phyloP scores from a whole-genome alignment of 768 basidiomycete genomes.

The Lepiota brunneoincarnata region DNA sequence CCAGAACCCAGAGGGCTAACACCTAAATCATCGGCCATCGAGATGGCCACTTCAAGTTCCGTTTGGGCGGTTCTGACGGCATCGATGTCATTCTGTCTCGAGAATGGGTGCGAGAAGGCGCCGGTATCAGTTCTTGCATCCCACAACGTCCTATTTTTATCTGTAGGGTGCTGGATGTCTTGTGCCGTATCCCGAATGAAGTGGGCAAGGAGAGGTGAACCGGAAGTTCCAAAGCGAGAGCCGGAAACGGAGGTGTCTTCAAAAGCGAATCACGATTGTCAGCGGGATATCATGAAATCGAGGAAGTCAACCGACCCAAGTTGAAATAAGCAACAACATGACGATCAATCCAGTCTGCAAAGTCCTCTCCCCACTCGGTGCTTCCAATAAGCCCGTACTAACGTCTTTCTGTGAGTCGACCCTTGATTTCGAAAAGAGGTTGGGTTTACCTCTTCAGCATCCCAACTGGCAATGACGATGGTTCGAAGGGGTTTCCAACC shows the following conservation, averaged over 20 bases:
- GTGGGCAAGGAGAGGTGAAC: conserved; percentile 82
- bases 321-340: conserved; percentile 88
- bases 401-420: not conserved
- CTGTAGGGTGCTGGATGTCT: conserved; percentile 72
- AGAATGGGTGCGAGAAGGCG: conserved; percentile 27
- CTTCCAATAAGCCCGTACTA: conserved; percentile 72
- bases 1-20: conserved; percentile 70
- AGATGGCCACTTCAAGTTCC: conserved; percentile 23
- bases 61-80: conserved; percentile 35
- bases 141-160: conserved; percentile 67
- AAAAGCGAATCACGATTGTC: not conserved
- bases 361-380: conserved; percentile 94
- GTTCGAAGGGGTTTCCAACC: conserved; percentile 80
- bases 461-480: conserved; percentile 71
- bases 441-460: conserved; percentile 63
- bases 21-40: conserved; percentile 29
- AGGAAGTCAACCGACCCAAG: conserved; percentile 41
- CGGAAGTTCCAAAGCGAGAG: conserved; percentile 51
- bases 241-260: conserved; percentile 51
- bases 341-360: conserved; percentile 72
- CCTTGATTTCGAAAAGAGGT: not conserved
- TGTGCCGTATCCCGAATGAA: conserved; percentile 68
- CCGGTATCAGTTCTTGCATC: conserved; percentile 68
- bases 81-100: conserved; percentile 16
- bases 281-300: not conserved